phyloP scores from a whole-genome alignment of 768 basidiomycete genomes.

The Lactarius vividus region DNA sequence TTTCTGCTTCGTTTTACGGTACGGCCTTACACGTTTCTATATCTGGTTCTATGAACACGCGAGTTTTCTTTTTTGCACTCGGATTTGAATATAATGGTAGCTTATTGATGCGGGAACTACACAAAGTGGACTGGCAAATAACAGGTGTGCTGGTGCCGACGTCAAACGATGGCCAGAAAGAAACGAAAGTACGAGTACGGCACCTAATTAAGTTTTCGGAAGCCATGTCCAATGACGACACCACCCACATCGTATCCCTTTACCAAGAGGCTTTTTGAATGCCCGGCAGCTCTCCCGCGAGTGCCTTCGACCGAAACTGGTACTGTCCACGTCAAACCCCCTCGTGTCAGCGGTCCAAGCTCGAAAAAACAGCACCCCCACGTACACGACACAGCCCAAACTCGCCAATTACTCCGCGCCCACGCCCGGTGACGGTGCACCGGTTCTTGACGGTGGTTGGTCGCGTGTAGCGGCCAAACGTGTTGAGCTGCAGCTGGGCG shows the following conservation, averaged over 20 bases:
- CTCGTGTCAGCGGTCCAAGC: background rate
- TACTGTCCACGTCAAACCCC: conserved; percentile 47
- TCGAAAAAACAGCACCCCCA: background rate
- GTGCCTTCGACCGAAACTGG: conserved; percentile 87
- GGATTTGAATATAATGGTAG: background rate
- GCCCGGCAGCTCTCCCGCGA: conserved; percentile 79
- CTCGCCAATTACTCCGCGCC: conserved; percentile 85
- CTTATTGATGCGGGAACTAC: background rate
- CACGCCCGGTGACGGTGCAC: conserved; percentile 80
- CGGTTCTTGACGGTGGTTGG: conserved; percentile 89
- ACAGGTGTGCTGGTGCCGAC: background rate
- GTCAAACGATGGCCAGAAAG: background rate
- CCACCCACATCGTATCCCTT: background rate
- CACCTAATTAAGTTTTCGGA: background rate
- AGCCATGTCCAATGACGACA: background rate
- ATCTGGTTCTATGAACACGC: background rate
- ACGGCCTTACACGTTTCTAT: background rate
- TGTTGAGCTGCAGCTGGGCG: conserved; percentile 90
- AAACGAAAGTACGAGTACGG: background rate
- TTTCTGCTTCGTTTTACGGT: no score
- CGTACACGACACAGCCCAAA: conserved; percentile 81
- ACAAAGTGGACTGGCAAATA: background rate
- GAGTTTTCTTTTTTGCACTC: background rate
- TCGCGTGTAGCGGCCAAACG: conserved; percentile 76
- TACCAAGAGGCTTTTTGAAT: conserved; percentile 94